Conservation (phyloP, 352 stramenopile genomes). For the Phytophthora podocarpi region DNA sequence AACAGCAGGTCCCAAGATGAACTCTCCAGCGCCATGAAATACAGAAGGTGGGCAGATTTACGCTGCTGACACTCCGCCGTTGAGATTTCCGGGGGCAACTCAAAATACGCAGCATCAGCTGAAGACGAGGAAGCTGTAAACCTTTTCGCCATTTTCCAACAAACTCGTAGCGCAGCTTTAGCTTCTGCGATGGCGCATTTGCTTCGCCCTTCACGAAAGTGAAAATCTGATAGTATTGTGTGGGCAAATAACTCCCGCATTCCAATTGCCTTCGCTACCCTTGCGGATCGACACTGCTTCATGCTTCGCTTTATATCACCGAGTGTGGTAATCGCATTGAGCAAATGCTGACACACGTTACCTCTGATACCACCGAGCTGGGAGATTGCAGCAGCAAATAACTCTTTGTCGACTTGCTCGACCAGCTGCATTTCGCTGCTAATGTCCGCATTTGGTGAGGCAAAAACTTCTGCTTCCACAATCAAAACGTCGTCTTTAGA, state of each 20-base stretch:
- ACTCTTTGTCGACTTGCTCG: conserved; percentile 42
- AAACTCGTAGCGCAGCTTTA: conserved; percentile 68
- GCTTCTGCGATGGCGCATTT: conserved; percentile 53
- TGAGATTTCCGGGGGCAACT: conserved; percentile 49
- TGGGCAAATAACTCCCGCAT: conserved; percentile 64
- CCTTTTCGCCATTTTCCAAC: conserved; percentile 66
- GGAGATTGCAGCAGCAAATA: conserved; percentile 27
- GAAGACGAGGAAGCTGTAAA: conserved; percentile 27
- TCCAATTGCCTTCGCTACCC: conserved; percentile 38
- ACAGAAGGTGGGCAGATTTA: conserved; percentile 36
- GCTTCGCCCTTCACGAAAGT: conserved; percentile 52
- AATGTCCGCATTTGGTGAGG: neutral
- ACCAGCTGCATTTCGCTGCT: conserved; percentile 20
- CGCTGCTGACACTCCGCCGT: conserved; percentile 7
- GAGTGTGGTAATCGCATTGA: conserved; percentile 20
- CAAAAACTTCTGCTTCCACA: neutral
- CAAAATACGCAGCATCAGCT: conserved; percentile 30
- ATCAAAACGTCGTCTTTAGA: neutral
- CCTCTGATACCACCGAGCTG: conserved; percentile 6
- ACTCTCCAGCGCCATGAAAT: conserved; percentile 72
- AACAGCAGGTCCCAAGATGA: conserved; percentile 76
- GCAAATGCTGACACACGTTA: conserved; percentile 37
- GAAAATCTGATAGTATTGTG: conserved; percentile 56
- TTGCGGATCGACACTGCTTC: conserved; percentile 6
- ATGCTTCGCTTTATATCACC: conserved; percentile 13